Evolutionary conservation across 495 filamentous ascomycete genomes (phyloP).

Genomic region (Neurospora sublineolata): DNA sequence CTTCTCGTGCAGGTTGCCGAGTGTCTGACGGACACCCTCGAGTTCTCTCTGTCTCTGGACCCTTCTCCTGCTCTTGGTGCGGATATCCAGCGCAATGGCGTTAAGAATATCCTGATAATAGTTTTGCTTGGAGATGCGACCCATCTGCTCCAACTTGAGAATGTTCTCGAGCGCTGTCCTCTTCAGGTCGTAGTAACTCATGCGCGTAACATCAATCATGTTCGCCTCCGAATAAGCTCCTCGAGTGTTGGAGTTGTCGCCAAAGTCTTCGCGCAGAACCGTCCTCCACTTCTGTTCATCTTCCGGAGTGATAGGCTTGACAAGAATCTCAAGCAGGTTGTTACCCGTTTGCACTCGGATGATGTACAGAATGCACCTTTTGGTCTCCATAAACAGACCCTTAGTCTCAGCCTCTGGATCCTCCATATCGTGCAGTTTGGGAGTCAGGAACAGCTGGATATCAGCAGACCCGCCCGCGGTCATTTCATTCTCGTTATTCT

Average conservation of each 20-base stretch:
- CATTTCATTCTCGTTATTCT: constrained; percentile 89
- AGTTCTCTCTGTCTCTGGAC: constrained; percentile 84
- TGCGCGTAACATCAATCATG: constrained; percentile 75
- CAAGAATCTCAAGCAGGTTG: constrained; percentile 88
- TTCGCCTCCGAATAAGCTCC: constrained; percentile 88
- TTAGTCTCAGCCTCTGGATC: constrained; percentile 89
- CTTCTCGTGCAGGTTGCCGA: constrained; percentile 79
- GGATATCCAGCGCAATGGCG: constrained; percentile 91
- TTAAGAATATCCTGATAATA: constrained; percentile 95
- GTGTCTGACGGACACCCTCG: constrained; percentile 75
- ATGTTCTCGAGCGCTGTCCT: constrained; percentile 89
- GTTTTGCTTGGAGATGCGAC: constrained; percentile 81
- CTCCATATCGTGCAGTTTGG: constrained; percentile 81
- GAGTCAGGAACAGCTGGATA: constrained; percentile 82
- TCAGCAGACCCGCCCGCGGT: constrained; percentile 76
- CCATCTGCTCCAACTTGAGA: constrained; percentile 69
- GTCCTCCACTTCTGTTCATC: constrained; percentile 82
- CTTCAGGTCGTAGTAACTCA: constrained; percentile 89
- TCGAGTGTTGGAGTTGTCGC: constrained; percentile 52
- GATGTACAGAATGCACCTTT: constrained; percentile 93
- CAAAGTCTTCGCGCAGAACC: constrained; percentile 74
- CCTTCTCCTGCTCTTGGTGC: constrained; percentile 85
- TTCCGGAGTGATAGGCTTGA: constrained; percentile 74
- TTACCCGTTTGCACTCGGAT: constrained; percentile 90
- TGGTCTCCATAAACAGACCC: constrained; percentile 92